Evolutionary conservation across 164 flowering plant genomes (phyloP).

Genomic region (Taxillus chinensis): DNA sequence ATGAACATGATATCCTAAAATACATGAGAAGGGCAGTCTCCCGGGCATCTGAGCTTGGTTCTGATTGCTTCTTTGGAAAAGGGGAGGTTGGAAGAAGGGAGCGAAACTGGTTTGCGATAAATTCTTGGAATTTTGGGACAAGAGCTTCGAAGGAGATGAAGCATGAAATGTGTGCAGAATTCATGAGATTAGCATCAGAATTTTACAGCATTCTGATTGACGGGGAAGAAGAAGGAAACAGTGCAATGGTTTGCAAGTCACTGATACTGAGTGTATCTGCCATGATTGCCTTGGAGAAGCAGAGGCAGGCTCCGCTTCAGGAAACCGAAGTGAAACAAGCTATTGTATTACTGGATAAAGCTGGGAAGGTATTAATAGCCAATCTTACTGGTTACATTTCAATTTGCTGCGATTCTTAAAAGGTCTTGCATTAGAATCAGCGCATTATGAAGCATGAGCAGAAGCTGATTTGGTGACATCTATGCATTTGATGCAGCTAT

Average conservation of each 20-base stretch:
- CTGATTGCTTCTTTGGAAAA: constrained; percentile 63
- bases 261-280: constrained; percentile 57
- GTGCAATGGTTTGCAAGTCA: constrained; percentile 53
- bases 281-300: constrained; percentile 54
- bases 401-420: background rate
- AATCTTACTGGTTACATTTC: background rate
- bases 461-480: background rate
- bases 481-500: constrained; percentile 34
- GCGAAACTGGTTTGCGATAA: constrained; percentile 69
- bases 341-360: constrained; percentile 58
- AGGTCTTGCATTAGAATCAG: background rate
- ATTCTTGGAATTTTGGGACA: constrained; percentile 76
- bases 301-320: constrained; percentile 25
- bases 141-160: constrained; percentile 48
- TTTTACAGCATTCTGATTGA: constrained; percentile 39
- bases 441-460: background rate
- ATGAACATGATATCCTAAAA: constrained; percentile 48
- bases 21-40: constrained; percentile 38
- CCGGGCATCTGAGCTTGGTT: constrained; percentile 48
- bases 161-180: constrained; percentile 51
- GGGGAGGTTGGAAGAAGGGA: constrained; percentile 77
- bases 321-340: constrained; percentile 56
- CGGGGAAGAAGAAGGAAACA: constrained; percentile 34
- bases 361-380: constrained; percentile 53
- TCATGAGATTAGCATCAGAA: constrained; percentile 58